These are phyloP conservation scores for Komagataella ulmi DNA, from an alignment of 805 yeast genomes.

Conservation along the genomic window DNA sequence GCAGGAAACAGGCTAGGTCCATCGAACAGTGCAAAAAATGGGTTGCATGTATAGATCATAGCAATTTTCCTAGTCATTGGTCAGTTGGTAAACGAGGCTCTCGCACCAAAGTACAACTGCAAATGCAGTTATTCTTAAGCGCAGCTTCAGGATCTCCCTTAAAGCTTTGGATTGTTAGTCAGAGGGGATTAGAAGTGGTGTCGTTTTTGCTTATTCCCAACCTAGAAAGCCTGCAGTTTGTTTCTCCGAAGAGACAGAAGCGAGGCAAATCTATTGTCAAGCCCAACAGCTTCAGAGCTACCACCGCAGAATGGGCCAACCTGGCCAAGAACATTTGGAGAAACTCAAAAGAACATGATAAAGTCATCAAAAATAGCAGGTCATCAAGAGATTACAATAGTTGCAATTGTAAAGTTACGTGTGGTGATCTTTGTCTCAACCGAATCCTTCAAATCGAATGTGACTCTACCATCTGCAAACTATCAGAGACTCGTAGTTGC, in stretches of 20 bases:
- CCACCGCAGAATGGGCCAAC: background rate
- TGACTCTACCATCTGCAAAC: background rate
- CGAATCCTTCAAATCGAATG: conserved; percentile 1
- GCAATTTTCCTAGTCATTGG: conserved; percentile 22
- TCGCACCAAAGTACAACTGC: background rate
- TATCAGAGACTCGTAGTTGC: background rate
- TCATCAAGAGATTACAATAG: background rate
- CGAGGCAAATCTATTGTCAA: background rate
- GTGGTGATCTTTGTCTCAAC: background rate
- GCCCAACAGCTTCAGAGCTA: background rate
- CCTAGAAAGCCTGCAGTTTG: background rate
- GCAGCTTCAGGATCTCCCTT: background rate
- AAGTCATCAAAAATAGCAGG: background rate
- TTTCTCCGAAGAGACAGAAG: background rate
- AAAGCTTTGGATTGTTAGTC: background rate
- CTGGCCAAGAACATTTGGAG: background rate
- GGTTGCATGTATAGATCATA: conserved; percentile 12
- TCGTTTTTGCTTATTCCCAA: background rate
- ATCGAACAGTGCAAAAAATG: conserved; percentile 1
- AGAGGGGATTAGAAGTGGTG: conserved; percentile 12
- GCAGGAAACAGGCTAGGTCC: background rate
- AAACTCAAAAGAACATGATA: background rate
- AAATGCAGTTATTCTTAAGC: background rate
- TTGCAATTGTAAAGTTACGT: background rate
- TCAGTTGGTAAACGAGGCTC: conserved; percentile 9